Evolutionary conservation across 2,329 filamentous ascomycete genomes (phyloP).

Genomic region (Sclerotinia nivalis): DNA sequence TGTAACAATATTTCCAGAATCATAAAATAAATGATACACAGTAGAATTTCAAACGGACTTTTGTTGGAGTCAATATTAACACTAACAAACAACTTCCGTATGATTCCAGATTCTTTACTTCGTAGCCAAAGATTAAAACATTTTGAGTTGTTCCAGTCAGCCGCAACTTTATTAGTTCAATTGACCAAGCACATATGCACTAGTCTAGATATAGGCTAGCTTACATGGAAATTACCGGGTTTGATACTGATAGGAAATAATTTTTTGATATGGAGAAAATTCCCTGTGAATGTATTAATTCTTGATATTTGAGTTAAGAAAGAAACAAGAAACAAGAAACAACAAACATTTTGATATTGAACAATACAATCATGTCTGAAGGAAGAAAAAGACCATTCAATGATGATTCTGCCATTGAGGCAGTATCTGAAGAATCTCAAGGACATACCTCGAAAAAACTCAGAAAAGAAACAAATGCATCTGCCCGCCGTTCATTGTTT

Average conservation of each 20-base stretch:
- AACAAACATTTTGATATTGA: background rate
- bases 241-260: conserved; percentile 19
- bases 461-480: conserved; percentile 54
- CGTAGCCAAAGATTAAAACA: background rate
- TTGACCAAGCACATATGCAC: background rate
- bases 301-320: background rate
- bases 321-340: background rate
- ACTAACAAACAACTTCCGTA: background rate
- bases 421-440: conserved; percentile 27
- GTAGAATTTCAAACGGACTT: too few relatives aligned
- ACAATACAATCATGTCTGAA: conserved; percentile 26
- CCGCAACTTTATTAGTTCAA: background rate
- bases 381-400: conserved; percentile 37
- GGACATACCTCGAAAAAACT: conserved; percentile 54
- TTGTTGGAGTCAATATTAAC: background rate
- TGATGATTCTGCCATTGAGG: conserved; percentile 28
- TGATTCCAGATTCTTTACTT: background rate
- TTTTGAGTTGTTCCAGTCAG: background rate
- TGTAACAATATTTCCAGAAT: background rate
- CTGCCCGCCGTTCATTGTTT: conserved; percentile 71
- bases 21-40: background rate
- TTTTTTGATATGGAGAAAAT: conserved; percentile 21
- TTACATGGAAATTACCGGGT: background rate
- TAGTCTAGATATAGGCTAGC: background rate
- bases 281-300: background rate